Percentiles rank a stretch among this genome's conserved stretches.
These are phyloP conservation scores for Ophiostoma himal-ulmi DNA, from an alignment of 2,329 filamentous ascomycete species.

Conservation along the genomic window DNA sequence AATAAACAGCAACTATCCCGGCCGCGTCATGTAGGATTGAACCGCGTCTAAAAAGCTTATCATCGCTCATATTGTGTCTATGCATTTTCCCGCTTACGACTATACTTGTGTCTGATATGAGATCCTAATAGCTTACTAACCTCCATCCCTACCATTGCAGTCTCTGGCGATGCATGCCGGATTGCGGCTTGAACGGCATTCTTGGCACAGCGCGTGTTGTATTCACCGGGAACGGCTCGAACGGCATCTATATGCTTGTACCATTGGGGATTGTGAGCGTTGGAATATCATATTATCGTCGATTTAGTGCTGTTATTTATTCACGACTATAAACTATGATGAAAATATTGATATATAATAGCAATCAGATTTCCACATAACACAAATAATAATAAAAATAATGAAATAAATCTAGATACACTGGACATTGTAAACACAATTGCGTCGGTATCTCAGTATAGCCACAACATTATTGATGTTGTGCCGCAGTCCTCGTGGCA, in stretches of 20 bases:
- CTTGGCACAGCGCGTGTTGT: background rate
- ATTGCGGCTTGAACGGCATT: background rate
- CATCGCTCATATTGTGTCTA: background rate
- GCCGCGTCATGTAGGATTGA: slow-evolving; percentile 1
- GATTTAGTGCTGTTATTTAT: no score
- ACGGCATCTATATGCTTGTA: no score
- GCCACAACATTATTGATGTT: background rate
- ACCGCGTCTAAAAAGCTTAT: slow-evolving; percentile 1
- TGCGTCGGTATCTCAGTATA: background rate
- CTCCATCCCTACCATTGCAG: no score
- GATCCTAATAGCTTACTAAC: background rate
- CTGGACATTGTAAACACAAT: background rate
- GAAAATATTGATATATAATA: no score
- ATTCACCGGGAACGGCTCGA: background rate
- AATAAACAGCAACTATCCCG: background rate
- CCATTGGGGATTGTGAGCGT: no score
- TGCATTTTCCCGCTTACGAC: background rate
- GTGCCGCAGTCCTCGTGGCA: slow-evolving; percentile 2
- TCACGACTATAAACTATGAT: no score
- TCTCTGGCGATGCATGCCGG: background rate
- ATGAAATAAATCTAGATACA: no score
- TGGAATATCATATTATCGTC: no score
- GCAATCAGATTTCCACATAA: no score
- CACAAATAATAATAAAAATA: background rate
- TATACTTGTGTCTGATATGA: background rate